A percentile compares a stretch with the other conserved stretches of the same genome.
Conservation (phyloP, 2,329 filamentous ascomycete genomes). For the Cordyceps fumosorosea region DNA sequence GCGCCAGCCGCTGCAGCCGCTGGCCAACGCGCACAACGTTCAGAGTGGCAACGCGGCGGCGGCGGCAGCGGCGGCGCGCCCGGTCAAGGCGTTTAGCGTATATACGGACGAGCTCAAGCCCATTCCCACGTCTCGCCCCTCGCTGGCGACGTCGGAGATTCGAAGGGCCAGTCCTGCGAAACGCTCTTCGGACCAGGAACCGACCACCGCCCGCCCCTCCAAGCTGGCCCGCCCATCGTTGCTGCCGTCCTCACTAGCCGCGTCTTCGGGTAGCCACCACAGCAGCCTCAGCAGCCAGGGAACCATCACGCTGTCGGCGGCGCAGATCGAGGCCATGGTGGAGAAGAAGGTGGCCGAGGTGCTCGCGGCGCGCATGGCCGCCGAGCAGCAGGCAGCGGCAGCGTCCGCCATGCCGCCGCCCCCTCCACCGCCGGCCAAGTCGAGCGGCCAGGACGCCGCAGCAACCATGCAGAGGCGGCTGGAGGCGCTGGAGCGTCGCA, state of each 20-base stretch:
- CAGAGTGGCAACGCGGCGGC: conserved; percentile 48
- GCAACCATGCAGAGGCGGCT: conserved; percentile 63
- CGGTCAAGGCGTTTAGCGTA: conserved; percentile 73
- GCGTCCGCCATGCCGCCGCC: conserved; percentile 24
- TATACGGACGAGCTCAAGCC: conserved; percentile 67
- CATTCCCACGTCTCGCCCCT: conserved; percentile 25
- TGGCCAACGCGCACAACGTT: conserved; percentile 68
- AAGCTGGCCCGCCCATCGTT: conserved; percentile 38
- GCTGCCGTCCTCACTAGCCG: conserved; percentile 18
- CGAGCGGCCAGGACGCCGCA: conserved; percentile 46
- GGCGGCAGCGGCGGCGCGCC: conserved; percentile 16
- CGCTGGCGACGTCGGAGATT: conserved; percentile 28
- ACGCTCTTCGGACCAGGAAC: conserved; percentile 36
- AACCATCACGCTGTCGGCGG: conserved; percentile 52
- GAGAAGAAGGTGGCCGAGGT: conserved; percentile 89
- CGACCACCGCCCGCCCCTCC: conserved; percentile 32
- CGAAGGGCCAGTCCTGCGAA: conserved; percentile 32
- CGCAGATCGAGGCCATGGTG: conserved; percentile 83
- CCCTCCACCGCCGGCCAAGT: conserved; percentile 28
- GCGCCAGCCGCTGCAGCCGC: conserved; percentile 72
- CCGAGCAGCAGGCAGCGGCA: conserved; percentile 33
- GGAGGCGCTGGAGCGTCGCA: conserved; percentile 78
- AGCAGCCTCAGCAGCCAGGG: conserved; percentile 20
- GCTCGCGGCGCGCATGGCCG: conserved; percentile 62
- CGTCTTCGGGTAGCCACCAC: conserved; percentile 2